Evolutionary conservation across 2,329 filamentous ascomycete genomes (phyloP).

Genomic region (Pseudocercospora vitis): DNA sequence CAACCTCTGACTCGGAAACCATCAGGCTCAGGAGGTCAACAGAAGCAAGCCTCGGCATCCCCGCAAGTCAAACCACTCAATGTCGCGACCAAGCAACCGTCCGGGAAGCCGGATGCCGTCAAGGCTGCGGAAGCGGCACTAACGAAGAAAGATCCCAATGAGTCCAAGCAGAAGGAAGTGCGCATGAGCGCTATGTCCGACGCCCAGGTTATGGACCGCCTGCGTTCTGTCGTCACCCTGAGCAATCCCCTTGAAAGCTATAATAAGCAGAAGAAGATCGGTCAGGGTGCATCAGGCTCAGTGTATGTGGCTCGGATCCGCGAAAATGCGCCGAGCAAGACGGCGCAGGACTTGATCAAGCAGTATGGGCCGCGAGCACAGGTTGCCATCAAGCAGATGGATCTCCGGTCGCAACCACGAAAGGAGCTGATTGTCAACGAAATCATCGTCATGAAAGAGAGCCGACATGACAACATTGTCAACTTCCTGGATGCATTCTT

Average conservation of each 20-base stretch:
- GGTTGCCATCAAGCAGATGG: constrained; percentile 99
- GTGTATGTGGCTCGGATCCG: constrained; percentile 97
- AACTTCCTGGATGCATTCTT: constrained; percentile 98
- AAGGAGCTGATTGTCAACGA: constrained; percentile 99
- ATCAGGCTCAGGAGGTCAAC: constrained; percentile 30
- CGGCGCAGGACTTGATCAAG: constrained; percentile 75
- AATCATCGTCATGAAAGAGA: constrained; percentile 99
- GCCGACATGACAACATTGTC: constrained; percentile 96
- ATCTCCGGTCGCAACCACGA: constrained; percentile 90
- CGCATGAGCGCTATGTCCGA: constrained; percentile 99
- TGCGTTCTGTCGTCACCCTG: constrained; percentile 92
- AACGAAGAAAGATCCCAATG: constrained; percentile 72
- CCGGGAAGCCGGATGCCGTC: constrained; percentile 62
- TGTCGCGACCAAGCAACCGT: constrained; percentile 49
- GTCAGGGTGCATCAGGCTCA: constrained; percentile 94
- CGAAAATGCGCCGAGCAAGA: constrained; percentile 76
- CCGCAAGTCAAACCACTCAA: constrained; percentile 54
- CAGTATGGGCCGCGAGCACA: constrained; percentile 79
- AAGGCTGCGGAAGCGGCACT: constrained; percentile 89
- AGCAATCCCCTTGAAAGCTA: constrained; percentile 93
- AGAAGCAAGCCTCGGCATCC: constrained; percentile 28
- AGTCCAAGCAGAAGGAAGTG: constrained; percentile 77
- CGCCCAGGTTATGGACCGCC: constrained; percentile 91
- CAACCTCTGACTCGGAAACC: constrained; percentile 34
- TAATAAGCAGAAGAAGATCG: constrained; percentile 99